Evolutionary conservation across 1,284 basidiomycete genomes (phyloP).

Genomic region (Ganoderma boninense): DNA sequence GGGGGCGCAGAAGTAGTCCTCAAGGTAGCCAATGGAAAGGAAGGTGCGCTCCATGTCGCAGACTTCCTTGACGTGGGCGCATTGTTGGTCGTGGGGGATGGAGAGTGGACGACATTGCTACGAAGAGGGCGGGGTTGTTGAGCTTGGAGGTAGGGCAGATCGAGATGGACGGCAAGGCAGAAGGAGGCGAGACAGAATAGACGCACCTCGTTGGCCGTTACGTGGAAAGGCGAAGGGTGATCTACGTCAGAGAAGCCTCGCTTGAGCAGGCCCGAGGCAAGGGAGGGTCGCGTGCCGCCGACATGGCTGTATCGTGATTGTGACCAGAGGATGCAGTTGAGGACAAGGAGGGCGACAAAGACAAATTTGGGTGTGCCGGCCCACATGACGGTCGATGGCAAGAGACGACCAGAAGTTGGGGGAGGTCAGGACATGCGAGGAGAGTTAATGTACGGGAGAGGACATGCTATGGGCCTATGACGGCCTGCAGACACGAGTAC

Average conservation of each 20-base stretch:
- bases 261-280: slow-evolving; percentile 29
- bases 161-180: background rate
- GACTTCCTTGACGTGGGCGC: slow-evolving; percentile 60
- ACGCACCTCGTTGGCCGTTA: slow-evolving; percentile 24
- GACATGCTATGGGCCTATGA: slow-evolving; percentile 7
- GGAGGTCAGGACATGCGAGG: slow-evolving; percentile 25
- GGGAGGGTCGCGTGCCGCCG: slow-evolving; percentile 35
- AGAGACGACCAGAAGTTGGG: slow-evolving; percentile 8
- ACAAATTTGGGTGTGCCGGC: slow-evolving; percentile 53
- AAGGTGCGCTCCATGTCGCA: slow-evolving; percentile 70
- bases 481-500: slow-evolving; percentile 7
- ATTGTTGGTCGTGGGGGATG: slow-evolving; percentile 65
- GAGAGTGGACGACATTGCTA: slow-evolving; percentile 53
- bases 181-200: background rate
- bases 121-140: background rate
- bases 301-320: slow-evolving; percentile 62
- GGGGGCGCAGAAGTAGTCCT: slow-evolving; percentile 73
- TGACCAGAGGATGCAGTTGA: slow-evolving; percentile 72
- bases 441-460: slow-evolving; percentile 17
- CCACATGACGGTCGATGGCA: slow-evolving; percentile 43
- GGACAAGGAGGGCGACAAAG: slow-evolving; percentile 57
- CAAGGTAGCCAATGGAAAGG: slow-evolving; percentile 74
- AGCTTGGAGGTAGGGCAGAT: background rate
- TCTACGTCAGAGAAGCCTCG: slow-evolving; percentile 26
- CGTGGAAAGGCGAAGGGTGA: slow-evolving; percentile 7